These are phyloP conservation scores for Emmonsiellopsis sp. DNA, from an alignment of 2,329 filamentous ascomycete species.

Conservation along the genomic window DNA sequence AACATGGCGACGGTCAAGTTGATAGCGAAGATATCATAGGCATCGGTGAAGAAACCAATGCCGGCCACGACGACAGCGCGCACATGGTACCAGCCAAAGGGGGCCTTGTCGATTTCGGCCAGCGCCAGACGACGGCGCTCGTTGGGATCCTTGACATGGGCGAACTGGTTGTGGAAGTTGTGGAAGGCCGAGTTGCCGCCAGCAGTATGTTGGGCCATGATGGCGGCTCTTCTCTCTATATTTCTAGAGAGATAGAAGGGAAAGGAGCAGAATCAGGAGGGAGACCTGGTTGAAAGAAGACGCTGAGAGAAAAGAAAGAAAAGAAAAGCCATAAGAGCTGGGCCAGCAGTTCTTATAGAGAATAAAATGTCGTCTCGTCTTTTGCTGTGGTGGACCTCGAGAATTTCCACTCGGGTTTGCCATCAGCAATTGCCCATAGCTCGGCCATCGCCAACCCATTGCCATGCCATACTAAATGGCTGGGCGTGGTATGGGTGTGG, in stretches of 20 bases:
- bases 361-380: too few relatives aligned
- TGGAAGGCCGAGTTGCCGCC: conserved; percentile 65
- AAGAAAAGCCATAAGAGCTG: background rate
- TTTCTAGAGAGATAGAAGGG: background rate
- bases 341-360: too few relatives aligned
- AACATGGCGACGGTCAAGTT: conserved; percentile 66
- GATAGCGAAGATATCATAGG: conserved; percentile 71
- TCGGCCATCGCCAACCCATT: too few relatives aligned
- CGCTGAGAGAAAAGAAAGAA: background rate
- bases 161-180: conserved; percentile 70
- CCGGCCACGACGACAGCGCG: conserved; percentile 8
- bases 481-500: too few relatives aligned
- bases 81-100: conserved; percentile 16
- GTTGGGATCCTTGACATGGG: conserved; percentile 57
- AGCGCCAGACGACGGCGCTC: conserved; percentile 70
- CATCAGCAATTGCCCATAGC: too few relatives aligned
- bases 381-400: too few relatives aligned
- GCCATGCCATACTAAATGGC: too few relatives aligned
- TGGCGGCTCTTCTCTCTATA: background rate
- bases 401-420: too few relatives aligned
- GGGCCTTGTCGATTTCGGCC: conserved; percentile 46
- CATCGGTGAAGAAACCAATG: conserved; percentile 8
- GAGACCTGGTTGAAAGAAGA: background rate
- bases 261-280: background rate
- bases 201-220: conserved; percentile 33